Evolutionary conservation across 345 rosid species (phyloP), one percentile per base, ranked within the genome.

Genomic region (Passiflora organensis): DNA sequence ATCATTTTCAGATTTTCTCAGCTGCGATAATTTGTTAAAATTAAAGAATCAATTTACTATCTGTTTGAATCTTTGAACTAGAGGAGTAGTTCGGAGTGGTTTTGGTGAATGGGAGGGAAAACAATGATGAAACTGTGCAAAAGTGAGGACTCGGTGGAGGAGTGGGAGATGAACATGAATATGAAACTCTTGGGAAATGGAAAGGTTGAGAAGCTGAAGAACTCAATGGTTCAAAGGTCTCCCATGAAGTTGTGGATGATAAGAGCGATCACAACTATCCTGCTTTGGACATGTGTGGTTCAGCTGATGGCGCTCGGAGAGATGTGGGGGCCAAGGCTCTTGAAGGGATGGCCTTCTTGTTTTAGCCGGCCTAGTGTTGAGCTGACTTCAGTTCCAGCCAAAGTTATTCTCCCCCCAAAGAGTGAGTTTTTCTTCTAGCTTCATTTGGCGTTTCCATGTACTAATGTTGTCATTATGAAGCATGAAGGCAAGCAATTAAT

Each of bases 261-360:
- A 11, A 74, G 97, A 57, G 95, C 77, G 48, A 70, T 81, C 23
- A 87, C 89, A 0, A 48, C 79, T 0, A 68, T 76, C 42, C 58
- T 85, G 78, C 56, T 91, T 11, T 87, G 96, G 97, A 83, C 82
- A 44, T 85, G 87, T 43, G 75, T 85, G 32, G 78, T 82, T 71
- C 96, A 91, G 59, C 64, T 91, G 68, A 66, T 80, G 81, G 80
- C 96, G 14, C 9, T 83, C 32, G 87, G 95, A 12, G 96, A 83
- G 59, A 65, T 86, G 63, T 85, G 95, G 95, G 84, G 91, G n/a
- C 94, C 97, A 1, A 74, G 80, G 58, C 49, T 91, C 64, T 75
- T 87, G 65, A 87, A 79, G 65, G 78, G 81, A 6, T 91, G 91
- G 91, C 91, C 97, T 71, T 82, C 95, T 72, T 85, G 97, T 72